Conservation (phyloP, 2,329 filamentous ascomycete species). For the Corynespora cassiicola region DNA sequence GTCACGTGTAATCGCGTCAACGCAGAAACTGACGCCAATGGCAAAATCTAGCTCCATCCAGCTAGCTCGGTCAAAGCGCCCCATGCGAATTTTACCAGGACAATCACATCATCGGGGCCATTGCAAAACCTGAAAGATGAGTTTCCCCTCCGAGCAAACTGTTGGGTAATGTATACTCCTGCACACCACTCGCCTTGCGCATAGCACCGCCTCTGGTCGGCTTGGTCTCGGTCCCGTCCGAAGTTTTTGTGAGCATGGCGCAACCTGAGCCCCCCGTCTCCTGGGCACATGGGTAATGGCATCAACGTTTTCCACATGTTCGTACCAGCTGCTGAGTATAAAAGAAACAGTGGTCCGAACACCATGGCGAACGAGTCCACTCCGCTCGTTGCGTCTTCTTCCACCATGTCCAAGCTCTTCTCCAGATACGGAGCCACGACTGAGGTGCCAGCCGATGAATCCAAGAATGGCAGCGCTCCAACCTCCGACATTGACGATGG, state of each 20-base stretch:
- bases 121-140: too few species aligned
- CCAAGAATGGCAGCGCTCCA: conserved; percentile 14
- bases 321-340: too few species aligned
- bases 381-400: conserved; percentile 12
- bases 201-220: background rate
- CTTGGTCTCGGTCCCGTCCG: background rate
- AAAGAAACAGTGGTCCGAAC: too few species aligned
- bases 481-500: conserved; percentile 25
- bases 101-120: too few species aligned
- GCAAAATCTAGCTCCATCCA: too few species aligned
- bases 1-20: too few species aligned
- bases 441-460: conserved; percentile 8
- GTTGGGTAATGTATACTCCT: conserved; percentile 3
- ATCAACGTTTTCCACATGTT: too few species aligned
- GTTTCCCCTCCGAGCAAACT: background rate
- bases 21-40: too few species aligned
- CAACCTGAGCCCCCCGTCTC: background rate
- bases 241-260: background rate
- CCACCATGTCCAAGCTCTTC: conserved; percentile 22
- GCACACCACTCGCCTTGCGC: conserved; percentile 1
- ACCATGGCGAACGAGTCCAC: too few species aligned
- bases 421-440: conserved; percentile 15
- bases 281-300: too few species aligned
- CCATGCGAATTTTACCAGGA: too few species aligned
- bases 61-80: too few species aligned